A percentile compares a stretch with the other conserved stretches of the same genome.
phyloP scores from a whole-genome alignment of 169 alveolate species.

The Plasmodium sp. region DNA sequence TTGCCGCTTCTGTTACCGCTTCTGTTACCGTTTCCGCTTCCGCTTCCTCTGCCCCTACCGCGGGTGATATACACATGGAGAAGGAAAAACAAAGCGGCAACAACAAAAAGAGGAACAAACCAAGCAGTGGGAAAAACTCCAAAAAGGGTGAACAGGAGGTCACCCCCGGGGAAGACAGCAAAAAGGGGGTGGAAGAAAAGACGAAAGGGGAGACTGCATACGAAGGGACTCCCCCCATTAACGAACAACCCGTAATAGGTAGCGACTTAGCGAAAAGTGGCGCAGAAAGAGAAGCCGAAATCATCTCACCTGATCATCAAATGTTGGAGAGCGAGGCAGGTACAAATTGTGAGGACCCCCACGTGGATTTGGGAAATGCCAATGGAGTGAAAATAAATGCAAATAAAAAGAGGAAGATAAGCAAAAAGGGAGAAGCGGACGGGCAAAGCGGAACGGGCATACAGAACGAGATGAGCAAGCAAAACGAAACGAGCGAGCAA shows the following conservation, averaged over 20 bases:
- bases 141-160: neutral
- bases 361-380: neutral
- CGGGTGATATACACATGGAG: neutral
- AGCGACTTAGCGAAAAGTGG: neutral
- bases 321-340: slow-evolving; percentile 18
- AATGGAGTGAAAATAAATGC: neutral
- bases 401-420: neutral
- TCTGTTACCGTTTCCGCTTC: no score
- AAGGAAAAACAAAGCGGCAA: slow-evolving; percentile 5
- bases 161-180: slow-evolving; percentile 14
- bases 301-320: neutral
- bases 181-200: slow-evolving; percentile 3
- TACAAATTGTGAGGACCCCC: neutral
- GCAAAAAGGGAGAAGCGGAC: slow-evolving; percentile 3
- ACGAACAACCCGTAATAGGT: neutral
- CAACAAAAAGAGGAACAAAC: slow-evolving; percentile 1
- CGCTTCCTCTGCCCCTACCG: neutral
- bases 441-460: neutral
- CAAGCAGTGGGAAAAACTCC: neutral
- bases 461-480: neutral
- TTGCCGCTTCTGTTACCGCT: neutral
- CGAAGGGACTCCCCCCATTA: neutral
- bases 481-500: neutral
- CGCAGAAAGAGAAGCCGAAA: neutral
- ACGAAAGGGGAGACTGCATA: neutral